Evolutionary conservation across 192 early-diverging fungal genomes (phyloP).

Genomic region (Diversispora epigaea): DNA sequence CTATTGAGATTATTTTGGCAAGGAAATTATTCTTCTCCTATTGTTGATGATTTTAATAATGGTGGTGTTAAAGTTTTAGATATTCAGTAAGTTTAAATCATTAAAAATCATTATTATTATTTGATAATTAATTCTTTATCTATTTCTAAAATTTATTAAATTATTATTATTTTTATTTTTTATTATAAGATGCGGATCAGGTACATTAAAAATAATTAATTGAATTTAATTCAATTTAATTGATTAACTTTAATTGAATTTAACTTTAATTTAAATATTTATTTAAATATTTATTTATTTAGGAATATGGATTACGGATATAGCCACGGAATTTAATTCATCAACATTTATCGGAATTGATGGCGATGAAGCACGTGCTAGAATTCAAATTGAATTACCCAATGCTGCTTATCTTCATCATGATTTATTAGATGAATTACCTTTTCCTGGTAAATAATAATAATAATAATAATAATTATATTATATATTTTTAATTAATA

Average conservation of each 20-base stretch:
- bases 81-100: constrained; percentile 3
- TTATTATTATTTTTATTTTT: too few relatives aligned
- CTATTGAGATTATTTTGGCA: constrained; percentile 6
- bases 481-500: not conserved
- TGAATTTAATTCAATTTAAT: too few relatives aligned
- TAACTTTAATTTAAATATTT: not conserved
- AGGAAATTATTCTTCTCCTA: not conserved
- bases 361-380: constrained; percentile 3
- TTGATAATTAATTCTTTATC: not conserved
- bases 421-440: not conserved
- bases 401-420: constrained; percentile 13
- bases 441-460: not conserved
- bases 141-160: not conserved
- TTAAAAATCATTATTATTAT: too few relatives aligned
- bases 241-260: too few relatives aligned
- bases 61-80: constrained; percentile 8
- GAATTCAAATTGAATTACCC: constrained; percentile 2
- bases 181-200: too few relatives aligned
- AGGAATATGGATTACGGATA: constrained; percentile 8
- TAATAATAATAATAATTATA: not conserved
- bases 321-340: not conserved
- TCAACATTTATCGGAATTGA: constrained; percentile 15
- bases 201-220: too few relatives aligned
- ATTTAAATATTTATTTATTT: not conserved
- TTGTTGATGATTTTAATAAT: not conserved